Evolutionary conservation across 495 filamentous ascomycete genomes (phyloP).

Genomic region (Chaetomidium leptoderma): DNA sequence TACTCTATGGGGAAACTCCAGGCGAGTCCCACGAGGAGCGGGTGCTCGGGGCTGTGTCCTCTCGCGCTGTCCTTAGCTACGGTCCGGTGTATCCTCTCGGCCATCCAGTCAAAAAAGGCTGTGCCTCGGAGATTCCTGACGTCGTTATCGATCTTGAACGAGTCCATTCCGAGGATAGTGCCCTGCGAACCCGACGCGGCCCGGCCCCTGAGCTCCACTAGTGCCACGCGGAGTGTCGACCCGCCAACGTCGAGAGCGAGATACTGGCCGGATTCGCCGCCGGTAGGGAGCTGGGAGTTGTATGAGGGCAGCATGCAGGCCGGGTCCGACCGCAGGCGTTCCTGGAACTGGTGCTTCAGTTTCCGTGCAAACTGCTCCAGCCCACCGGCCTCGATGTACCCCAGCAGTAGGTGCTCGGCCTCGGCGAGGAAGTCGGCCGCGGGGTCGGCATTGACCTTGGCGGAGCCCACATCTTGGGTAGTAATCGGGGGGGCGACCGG

Average conservation of each 20-base stretch:
- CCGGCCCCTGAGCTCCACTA: conserved; percentile 61
- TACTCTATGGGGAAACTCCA: conserved; percentile 90
- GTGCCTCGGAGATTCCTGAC: conserved; percentile 45
- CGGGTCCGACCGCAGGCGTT: conserved; percentile 43
- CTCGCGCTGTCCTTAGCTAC: conserved; percentile 36
- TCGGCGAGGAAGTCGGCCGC: conserved; percentile 33
- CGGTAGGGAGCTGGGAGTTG: conserved; percentile 67
- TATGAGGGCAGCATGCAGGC: conserved; percentile 59
- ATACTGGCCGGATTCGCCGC: conserved; percentile 62
- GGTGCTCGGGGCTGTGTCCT: conserved; percentile 28
- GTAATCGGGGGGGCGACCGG: conserved; percentile 32
- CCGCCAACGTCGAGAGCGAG: conserved; percentile 65
- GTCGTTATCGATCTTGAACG: conserved; percentile 48
- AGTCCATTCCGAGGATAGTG: conserved; percentile 43
- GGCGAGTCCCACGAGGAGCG: conserved; percentile 62
- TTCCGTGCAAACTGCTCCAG: conserved; percentile 38
- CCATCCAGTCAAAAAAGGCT: conserved; percentile 77
- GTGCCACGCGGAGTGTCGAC: conserved; percentile 72
- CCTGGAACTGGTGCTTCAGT: conserved; percentile 46
- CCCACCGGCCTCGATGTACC: conserved; percentile 35
- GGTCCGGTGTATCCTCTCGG: conserved; percentile 62
- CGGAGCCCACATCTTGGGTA: conserved; percentile 33
- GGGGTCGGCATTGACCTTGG: conserved; percentile 9
- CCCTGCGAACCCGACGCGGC: conserved; percentile 27
- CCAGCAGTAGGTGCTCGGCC: conserved; percentile 37